Evolutionary conservation across 2,329 filamentous ascomycete species (phyloP).

Genomic region (Chaetomium globosum): DNA sequence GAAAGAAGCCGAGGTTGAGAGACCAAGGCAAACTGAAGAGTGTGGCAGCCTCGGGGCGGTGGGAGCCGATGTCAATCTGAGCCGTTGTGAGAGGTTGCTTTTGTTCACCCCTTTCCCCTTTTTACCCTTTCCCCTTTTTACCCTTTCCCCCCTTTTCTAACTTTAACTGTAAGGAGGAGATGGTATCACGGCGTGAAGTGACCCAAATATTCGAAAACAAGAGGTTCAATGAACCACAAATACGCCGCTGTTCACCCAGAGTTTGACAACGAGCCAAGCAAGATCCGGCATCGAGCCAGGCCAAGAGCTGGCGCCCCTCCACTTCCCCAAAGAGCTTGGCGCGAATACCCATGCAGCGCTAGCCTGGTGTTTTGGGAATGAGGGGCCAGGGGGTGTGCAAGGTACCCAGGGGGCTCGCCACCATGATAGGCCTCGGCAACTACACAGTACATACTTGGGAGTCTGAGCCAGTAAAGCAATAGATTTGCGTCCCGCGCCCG

Average conservation of each 20-base stretch:
- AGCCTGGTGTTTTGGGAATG: slow-evolving; percentile 12
- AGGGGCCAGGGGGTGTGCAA: slow-evolving; percentile 1
- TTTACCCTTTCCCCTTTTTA: not conserved
- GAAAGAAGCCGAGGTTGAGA: slow-evolving; percentile 19
- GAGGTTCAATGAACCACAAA: not conserved
- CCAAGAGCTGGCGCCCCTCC: slow-evolving; percentile 4
- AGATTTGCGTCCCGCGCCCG: not conserved
- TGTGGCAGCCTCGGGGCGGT: slow-evolving; percentile 20
- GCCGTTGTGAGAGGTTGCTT: not conserved
- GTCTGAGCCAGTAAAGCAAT: slow-evolving; percentile 12
- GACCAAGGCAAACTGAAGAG: not conserved
- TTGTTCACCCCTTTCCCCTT: not conserved
- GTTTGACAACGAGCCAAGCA: slow-evolving; percentile 8
- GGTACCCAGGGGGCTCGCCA: slow-evolving; percentile 6
- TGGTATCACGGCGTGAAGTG: not conserved
- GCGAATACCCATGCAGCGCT: not conserved
- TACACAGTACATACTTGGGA: not conserved
- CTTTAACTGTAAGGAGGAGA: not conserved
- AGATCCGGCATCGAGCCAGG: not conserved
- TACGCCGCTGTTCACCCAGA: not conserved
- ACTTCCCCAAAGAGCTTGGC: slow-evolving; percentile 16
- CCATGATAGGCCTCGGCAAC: slow-evolving; percentile 14
- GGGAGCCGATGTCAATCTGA: not conserved
- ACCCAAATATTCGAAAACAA: not conserved
- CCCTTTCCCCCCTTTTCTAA: not conserved